Conservation (phyloP, 2,329 filamentous ascomycete species). For the Calonectria crousiana region DNA sequence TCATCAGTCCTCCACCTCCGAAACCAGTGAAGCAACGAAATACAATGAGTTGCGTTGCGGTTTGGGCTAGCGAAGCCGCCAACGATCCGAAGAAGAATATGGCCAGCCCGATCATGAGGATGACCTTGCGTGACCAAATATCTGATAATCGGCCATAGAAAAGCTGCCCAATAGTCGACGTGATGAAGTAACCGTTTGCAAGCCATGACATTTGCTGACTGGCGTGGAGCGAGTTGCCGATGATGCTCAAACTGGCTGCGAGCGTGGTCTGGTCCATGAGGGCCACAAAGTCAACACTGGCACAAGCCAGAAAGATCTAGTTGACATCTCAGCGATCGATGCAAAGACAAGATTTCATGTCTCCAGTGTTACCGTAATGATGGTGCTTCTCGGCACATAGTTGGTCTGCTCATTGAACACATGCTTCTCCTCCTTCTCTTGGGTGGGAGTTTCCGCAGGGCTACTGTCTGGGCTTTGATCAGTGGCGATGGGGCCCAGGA, state of each 20-base stretch:
- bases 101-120: neutral
- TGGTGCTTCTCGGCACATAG: neutral
- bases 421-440: neutral
- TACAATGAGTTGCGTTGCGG: neutral
- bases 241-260: neutral
- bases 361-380: neutral
- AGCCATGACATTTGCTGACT: neutral
- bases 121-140: constrained; percentile 4
- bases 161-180: neutral
- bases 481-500: neutral
- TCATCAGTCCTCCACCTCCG: neutral
- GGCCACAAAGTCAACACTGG: neutral
- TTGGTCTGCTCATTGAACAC: constrained; percentile 1
- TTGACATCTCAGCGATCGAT: neutral
- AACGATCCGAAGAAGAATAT: neutral
- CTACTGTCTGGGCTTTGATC: neutral
- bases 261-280: constrained; percentile 6
- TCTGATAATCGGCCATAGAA: neutral
- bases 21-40: neutral
- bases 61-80: neutral
- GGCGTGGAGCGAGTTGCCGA: neutral
- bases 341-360: accelerated
- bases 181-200: neutral
- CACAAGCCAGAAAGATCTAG: neutral
- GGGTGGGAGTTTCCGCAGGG: neutral